Percentiles rank a stretch among this genome's conserved stretches.
phyloP scores from a whole-genome alignment of 2,329 filamentous ascomycete species.

The Botrytis fragariae region DNA sequence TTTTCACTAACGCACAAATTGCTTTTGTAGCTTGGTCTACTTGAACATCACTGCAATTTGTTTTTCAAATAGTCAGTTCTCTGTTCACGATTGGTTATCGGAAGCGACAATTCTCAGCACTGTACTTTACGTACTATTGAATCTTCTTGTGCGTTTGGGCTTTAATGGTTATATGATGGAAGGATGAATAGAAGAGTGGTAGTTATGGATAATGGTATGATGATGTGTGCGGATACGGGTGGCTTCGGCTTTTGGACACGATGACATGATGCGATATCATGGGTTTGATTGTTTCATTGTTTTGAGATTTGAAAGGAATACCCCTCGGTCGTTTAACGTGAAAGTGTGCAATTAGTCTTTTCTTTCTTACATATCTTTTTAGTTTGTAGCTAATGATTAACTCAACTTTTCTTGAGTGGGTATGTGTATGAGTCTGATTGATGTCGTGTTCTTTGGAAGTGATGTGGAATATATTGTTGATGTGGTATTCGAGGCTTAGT shows the following conservation, averaged over 20 bases:
- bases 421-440: background rate
- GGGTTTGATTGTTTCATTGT: background rate
- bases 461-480: background rate
- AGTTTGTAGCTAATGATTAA: background rate
- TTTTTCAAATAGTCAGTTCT: background rate
- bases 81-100: background rate
- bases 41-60: constrained; percentile 6
- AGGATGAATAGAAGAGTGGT: background rate
- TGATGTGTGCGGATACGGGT: background rate
- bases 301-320: constrained; percentile 6
- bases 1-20: constrained; percentile 27
- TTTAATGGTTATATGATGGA: background rate
- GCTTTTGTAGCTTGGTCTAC: constrained; percentile 38
- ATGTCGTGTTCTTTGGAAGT: background rate
- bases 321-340: background rate
- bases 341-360: background rate
- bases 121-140: background rate
- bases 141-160: background rate
- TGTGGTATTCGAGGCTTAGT: background rate
- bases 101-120: background rate
- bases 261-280: background rate
- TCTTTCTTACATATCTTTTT: background rate
- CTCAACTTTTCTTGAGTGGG: background rate
- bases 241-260: background rate
- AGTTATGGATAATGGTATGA: background rate